phyloP scores from a whole-genome alignment of 2,329 filamentous ascomycete species.

The Aaosphaeria arxii region DNA sequence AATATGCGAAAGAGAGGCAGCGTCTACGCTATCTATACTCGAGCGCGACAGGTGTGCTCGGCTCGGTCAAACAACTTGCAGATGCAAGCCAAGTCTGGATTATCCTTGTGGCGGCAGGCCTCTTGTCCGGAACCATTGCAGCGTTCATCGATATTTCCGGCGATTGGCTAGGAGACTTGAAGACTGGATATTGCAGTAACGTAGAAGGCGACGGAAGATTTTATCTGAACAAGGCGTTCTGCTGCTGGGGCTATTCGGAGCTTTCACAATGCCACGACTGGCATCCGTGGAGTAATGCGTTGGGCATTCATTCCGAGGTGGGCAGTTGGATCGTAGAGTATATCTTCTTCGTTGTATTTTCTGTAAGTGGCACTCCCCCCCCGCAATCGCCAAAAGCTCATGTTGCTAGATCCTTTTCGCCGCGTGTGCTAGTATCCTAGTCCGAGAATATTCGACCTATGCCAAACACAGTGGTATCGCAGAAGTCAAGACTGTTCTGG shows the following conservation, averaged over 20 bases:
- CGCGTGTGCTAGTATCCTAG: slow-evolving; percentile 71
- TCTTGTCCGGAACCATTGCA: slow-evolving; percentile 79
- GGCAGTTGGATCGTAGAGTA: slow-evolving; percentile 85
- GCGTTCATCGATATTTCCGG: slow-evolving; percentile 87
- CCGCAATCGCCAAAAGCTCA: not conserved
- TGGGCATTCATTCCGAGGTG: slow-evolving; percentile 63
- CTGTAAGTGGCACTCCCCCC: slow-evolving; percentile 53
- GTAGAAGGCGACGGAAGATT: slow-evolving; percentile 81
- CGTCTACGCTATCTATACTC: slow-evolving; percentile 74
- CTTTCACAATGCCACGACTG: slow-evolving; percentile 80
- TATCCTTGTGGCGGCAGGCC: slow-evolving; percentile 78
- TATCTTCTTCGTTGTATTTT: slow-evolving; percentile 79
- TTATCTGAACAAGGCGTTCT: slow-evolving; percentile 88
- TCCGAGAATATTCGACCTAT: slow-evolving; percentile 80
- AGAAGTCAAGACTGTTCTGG: slow-evolving; percentile 94
- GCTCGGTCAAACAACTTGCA: slow-evolving; percentile 68
- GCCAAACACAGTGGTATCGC: slow-evolving; percentile 95
- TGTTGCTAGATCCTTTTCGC: slow-evolving; percentile 68
- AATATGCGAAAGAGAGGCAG: slow-evolving; percentile 94
- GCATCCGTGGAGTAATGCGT: slow-evolving; percentile 76
- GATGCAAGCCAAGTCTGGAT: slow-evolving; percentile 93
- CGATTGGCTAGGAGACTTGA: slow-evolving; percentile 91
- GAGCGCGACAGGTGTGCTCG: slow-evolving; percentile 66
- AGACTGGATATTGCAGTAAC: slow-evolving; percentile 80
- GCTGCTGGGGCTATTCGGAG: slow-evolving; percentile 81